Percentiles rank a stretch among this genome's conserved stretches.
These are phyloP conservation scores for Neostapfia colusana DNA, from an alignment of 176 grass and related monocot genomes.

Conservation along the genomic window DNA sequence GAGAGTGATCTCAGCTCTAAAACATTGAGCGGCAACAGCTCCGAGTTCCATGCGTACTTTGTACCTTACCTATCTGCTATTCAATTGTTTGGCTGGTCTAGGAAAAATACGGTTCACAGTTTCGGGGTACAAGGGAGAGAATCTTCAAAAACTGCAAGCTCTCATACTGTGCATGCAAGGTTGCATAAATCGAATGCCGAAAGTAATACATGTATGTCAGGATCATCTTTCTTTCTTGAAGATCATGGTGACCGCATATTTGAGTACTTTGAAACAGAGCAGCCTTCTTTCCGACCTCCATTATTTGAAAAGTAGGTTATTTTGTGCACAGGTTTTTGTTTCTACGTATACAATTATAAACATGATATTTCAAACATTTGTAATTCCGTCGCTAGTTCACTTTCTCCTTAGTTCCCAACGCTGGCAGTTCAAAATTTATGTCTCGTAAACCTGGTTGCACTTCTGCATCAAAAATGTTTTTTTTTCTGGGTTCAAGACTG, in stretches of 20 bases:
- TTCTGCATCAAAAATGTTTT: slow-evolving; percentile 10
- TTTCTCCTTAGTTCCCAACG: not conserved
- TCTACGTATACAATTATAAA: slow-evolving; percentile 2
- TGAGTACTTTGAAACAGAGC: slow-evolving; percentile 80
- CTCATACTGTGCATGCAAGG: slow-evolving; percentile 24
- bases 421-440: not conserved
- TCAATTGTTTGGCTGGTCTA: slow-evolving; percentile 66
- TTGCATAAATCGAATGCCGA: slow-evolving; percentile 29
- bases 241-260: slow-evolving; percentile 53
- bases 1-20: slow-evolving; percentile 38
- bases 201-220: slow-evolving; percentile 27
- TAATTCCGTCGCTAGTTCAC: slow-evolving; percentile 10
- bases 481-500: not conserved
- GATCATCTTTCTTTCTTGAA: slow-evolving; percentile 32
- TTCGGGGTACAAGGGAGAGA: slow-evolving; percentile 22
- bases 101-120: slow-evolving; percentile 26
- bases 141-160: slow-evolving; percentile 30
- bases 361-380: not conserved
- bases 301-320: slow-evolving; percentile 74
- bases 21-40: slow-evolving; percentile 20
- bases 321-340: slow-evolving; percentile 5
- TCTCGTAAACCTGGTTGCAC: slow-evolving; percentile 11
- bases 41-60: slow-evolving; percentile 68
- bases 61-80: slow-evolving; percentile 77
- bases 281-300: slow-evolving; percentile 59